Conservation (phyloP, 148 eudicot species). For the Cornus controversa region DNA sequence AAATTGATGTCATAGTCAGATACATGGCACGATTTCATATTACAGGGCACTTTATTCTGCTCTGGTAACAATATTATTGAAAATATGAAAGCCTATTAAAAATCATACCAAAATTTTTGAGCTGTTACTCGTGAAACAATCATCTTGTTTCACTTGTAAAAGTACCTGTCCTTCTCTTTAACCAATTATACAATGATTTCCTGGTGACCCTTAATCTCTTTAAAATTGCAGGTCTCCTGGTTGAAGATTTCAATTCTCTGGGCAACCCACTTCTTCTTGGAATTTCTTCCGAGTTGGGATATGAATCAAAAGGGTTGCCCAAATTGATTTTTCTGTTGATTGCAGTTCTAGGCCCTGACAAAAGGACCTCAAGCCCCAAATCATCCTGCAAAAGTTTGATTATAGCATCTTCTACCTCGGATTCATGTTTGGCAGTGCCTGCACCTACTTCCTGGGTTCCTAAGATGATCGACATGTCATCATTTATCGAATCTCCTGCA, state of each 20-base stretch:
- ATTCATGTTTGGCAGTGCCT: constrained; percentile 11
- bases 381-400: constrained; percentile 57
- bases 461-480: constrained; percentile 65
- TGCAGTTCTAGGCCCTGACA: constrained; percentile 29
- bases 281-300: constrained; percentile 15
- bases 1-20: neutral
- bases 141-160: neutral
- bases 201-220: constrained; percentile 60
- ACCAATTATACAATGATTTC: constrained; percentile 62
- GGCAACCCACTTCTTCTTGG: constrained; percentile 7
- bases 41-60: neutral
- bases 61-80: neutral
- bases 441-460: constrained; percentile 38
- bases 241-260: constrained; percentile 26
- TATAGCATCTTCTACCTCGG: constrained; percentile 52
- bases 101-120: constrained; percentile 5
- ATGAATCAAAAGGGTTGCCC: constrained; percentile 12
- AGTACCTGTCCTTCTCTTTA: constrained; percentile 37
- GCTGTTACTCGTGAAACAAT: neutral
- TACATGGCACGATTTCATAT: neutral
- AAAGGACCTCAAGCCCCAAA: constrained; percentile 68
- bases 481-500: constrained; percentile 66
- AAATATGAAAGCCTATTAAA: neutral
- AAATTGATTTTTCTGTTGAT: constrained; percentile 7
- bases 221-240: constrained; percentile 69